A percentile compares a stretch with the other conserved stretches of the same genome.
These are phyloP conservation scores for Cryptococcus sp. DNA, from an alignment of 1,284 basidiomycete genomes.

Conservation along the genomic window DNA sequence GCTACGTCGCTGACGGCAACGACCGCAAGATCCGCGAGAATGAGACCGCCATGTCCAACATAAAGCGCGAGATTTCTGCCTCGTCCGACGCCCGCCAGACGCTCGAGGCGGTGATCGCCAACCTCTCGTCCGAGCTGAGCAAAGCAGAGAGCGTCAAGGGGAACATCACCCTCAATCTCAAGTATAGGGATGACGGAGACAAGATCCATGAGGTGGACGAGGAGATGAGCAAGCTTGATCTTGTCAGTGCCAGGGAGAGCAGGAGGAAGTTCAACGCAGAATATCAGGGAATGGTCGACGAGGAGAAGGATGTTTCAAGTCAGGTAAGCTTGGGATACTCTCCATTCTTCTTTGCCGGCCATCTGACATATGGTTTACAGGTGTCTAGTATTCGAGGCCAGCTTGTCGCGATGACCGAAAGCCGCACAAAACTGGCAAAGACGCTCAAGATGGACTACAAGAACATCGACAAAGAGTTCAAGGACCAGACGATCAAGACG, in stretches of 20 bases:
- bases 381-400: conserved; percentile 56
- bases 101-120: conserved; percentile 58
- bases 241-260: conserved; percentile 75
- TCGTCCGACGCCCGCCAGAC: conserved; percentile 57
- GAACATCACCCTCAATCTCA: conserved; percentile 82
- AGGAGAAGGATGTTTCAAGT: conserved; percentile 53
- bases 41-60: conserved; percentile 56
- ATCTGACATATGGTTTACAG: background rate
- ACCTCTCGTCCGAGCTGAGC: conserved; percentile 54
- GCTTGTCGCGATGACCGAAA: conserved; percentile 68
- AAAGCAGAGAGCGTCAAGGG: conserved; percentile 63
- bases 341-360: background rate
- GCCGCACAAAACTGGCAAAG: conserved; percentile 63
- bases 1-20: conserved; percentile 70
- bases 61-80: conserved; percentile 50
- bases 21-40: conserved; percentile 63
- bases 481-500: conserved; percentile 86
- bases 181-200: conserved; percentile 65
- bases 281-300: conserved; percentile 65
- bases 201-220: conserved; percentile 66
- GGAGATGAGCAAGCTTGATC: conserved; percentile 70
- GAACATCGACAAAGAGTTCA: conserved; percentile 78
- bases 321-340: conserved; percentile 55
- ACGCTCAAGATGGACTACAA: conserved; percentile 81
- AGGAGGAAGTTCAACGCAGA: conserved; percentile 78